A percentile compares a stretch with the other conserved stretches of the same genome.
phyloP scores from a whole-genome alignment of 2,329 filamentous ascomycete species.

The Hypoxylon sp. region DNA sequence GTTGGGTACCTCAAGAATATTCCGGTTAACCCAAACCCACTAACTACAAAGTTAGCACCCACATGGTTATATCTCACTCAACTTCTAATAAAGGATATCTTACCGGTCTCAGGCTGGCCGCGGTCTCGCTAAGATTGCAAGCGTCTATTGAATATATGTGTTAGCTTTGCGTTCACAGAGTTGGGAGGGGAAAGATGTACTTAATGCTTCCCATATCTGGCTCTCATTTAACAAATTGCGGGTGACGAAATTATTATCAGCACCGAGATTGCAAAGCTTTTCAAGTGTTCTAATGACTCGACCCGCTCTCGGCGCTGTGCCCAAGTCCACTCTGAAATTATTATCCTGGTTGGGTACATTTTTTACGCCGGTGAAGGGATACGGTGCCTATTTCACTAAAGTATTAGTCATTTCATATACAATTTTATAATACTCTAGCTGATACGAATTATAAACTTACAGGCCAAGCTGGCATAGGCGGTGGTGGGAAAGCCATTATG shows the following conservation, averaged over 20 bases:
- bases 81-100: neutral
- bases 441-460: neutral
- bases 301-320: neutral
- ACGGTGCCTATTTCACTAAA: neutral
- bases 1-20: neutral
- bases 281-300: neutral
- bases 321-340: neutral
- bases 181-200: neutral
- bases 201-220: neutral
- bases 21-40: neutral
- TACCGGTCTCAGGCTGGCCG: neutral
- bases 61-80: neutral
- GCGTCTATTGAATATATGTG: neutral
- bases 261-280: neutral
- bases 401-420: neutral
- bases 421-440: neutral
- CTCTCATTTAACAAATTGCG: neutral
- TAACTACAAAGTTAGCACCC: neutral
- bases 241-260: neutral
- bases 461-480: neutral
- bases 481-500: neutral
- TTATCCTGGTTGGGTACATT: neutral
- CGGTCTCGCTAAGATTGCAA: neutral
- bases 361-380: neutral
- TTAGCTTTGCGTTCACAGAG: neutral